phyloP scores from a whole-genome alignment of 2,329 filamentous ascomycete species.

The Calonectria pseudoreteaudii region DNA sequence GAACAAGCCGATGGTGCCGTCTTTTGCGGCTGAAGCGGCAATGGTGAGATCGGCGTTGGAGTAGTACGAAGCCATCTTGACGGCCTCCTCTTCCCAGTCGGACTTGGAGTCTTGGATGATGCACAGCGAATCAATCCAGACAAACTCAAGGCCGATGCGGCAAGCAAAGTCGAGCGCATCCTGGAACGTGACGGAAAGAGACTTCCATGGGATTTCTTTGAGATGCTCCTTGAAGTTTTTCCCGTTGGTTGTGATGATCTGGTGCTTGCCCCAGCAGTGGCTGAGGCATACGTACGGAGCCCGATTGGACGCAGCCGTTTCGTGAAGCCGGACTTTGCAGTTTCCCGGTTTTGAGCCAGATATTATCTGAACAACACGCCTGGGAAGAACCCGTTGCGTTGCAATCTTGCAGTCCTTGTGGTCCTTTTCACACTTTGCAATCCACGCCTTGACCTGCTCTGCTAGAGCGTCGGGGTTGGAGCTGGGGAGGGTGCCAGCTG shows the following conservation, averaged over 20 bases:
- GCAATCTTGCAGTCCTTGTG: constrained; percentile 17
- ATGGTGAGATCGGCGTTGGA: constrained; percentile 31
- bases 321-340: constrained; percentile 14
- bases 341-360: constrained; percentile 14
- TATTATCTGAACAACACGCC: constrained; percentile 19
- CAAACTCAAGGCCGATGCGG: constrained; percentile 23
- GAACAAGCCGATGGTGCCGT: constrained; percentile 26
- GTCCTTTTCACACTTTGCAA: constrained; percentile 16
- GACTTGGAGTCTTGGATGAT: constrained; percentile 33
- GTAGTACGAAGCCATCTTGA: constrained; percentile 34
- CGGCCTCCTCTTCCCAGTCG: constrained; percentile 35
- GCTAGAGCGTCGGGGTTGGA: constrained; percentile 4
- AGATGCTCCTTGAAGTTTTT: constrained; percentile 16
- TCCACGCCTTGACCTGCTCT: constrained; percentile 20
- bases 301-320: neutral
- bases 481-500: neutral
- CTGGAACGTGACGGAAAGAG: constrained; percentile 26
- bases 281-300: constrained; percentile 31
- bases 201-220: constrained; percentile 23
- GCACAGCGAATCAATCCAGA: constrained; percentile 39
- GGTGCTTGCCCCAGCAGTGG: constrained; percentile 47
- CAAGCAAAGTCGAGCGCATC: constrained; percentile 26
- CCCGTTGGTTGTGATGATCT: constrained; percentile 45
- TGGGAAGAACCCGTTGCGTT: constrained; percentile 1
- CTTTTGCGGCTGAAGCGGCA: constrained; percentile 28